Percentiles rank a stretch among this genome's conserved stretches.
Evolutionary conservation across 2,329 filamentous ascomycete genomes (phyloP).

Genomic region (Penicillium sp.): DNA sequence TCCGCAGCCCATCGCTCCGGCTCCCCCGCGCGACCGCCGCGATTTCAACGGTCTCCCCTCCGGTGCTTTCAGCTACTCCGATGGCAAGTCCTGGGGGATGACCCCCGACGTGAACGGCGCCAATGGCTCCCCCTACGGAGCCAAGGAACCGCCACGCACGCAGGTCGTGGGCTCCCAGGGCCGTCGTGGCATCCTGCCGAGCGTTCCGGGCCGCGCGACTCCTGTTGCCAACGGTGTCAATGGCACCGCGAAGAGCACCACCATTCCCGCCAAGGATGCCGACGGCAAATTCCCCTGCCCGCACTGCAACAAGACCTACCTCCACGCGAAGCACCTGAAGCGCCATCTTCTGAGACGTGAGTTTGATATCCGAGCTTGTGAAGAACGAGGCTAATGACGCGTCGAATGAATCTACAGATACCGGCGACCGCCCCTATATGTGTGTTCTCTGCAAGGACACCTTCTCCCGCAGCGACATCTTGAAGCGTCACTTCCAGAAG

Average conservation of each 20-base stretch:
- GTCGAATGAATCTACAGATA: conserved; percentile 61
- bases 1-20: conserved; percentile 73
- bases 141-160: conserved; percentile 54
- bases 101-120: conserved; percentile 41
- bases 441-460: conserved; percentile 97
- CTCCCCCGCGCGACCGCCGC: conserved; percentile 55
- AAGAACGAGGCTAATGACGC: conserved; percentile 12
- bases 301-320: conserved; percentile 96
- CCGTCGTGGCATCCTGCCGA: conserved; percentile 84
- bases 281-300: conserved; percentile 98
- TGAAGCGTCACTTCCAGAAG: conserved; percentile 99
- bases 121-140: conserved; percentile 39
- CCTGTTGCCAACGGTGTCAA: conserved; percentile 64
- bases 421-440: conserved; percentile 96
- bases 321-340: conserved; percentile 96
- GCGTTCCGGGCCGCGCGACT: conserved; percentile 79
- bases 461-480: conserved; percentile 94
- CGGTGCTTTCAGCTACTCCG: conserved; percentile 60
- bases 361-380: conserved; percentile 42
- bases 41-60: conserved; percentile 69
- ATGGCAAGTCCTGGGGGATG: conserved; percentile 52
- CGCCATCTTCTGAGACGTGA: conserved; percentile 93
- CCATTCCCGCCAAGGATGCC: conserved; percentile 89
- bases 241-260: conserved; percentile 69
- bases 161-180: conserved; percentile 96